These are phyloP conservation scores for Isabelozyma rhagii DNA, from an alignment of 805 yeast genomes.

Conservation along the genomic window DNA sequence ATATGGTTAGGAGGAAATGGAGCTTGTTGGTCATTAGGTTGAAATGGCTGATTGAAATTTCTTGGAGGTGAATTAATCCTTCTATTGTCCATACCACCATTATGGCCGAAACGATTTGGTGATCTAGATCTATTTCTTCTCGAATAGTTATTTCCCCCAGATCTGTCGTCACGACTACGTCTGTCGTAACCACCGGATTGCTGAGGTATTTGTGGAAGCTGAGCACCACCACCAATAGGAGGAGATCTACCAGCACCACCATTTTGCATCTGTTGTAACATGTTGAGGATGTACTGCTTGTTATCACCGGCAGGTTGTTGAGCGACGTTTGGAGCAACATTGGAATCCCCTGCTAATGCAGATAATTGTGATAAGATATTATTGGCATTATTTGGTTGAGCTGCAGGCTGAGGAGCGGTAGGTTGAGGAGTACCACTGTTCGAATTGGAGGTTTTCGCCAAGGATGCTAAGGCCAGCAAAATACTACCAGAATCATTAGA, in stretches of 20 bases:
- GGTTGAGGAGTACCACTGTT: constrained; percentile 27
- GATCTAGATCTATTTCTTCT: constrained; percentile 56
- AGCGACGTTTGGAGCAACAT: constrained; percentile 5
- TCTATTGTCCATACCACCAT: constrained; percentile 16
- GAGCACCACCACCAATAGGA: background rate
- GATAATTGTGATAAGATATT: constrained; percentile 43
- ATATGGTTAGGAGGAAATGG: constrained; percentile 23
- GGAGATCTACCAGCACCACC: constrained; percentile 7
- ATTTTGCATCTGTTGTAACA: constrained; percentile 51
- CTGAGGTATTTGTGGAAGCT: constrained; percentile 9
- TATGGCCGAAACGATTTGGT: constrained; percentile 31
- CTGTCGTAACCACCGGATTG: constrained; percentile 11
- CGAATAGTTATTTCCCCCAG: constrained; percentile 29
- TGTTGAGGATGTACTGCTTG: constrained; percentile 44
- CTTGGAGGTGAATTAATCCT: constrained; percentile 24
- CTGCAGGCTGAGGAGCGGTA: constrained; percentile 21
- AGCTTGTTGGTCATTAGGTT: constrained; percentile 8
- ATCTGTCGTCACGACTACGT: constrained; percentile 19
- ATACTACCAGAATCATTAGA: constrained; percentile 55
- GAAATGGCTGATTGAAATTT: constrained; percentile 7
- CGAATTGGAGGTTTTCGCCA: constrained; percentile 45
- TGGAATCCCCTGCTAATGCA: constrained; percentile 28
- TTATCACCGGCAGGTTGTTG: constrained; percentile 15
- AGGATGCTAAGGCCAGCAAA: constrained; percentile 65
- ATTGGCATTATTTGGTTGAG: constrained; percentile 23